These are phyloP conservation scores for Nothopassalora personata DNA, from an alignment of 2,329 filamentous ascomycete species.

Conservation along the genomic window DNA sequence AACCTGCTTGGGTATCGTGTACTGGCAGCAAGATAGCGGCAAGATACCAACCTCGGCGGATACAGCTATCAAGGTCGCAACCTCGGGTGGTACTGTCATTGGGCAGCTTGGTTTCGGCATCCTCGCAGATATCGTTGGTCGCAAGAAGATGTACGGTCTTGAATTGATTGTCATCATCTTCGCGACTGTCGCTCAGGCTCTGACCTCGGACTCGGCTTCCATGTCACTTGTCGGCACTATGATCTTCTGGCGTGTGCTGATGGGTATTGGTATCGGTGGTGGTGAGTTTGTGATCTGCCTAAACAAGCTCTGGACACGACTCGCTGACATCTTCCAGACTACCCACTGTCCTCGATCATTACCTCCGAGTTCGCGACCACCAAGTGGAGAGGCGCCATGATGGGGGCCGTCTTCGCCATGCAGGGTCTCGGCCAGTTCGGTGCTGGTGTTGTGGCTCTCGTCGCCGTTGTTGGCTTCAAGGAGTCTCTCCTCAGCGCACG, in stretches of 20 bases:
- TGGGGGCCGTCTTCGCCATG: conserved; percentile 82
- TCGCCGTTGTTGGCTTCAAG: conserved; percentile 44
- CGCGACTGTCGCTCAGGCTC: conserved; percentile 66
- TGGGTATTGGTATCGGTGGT: conserved; percentile 74
- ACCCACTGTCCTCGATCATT: conserved; percentile 76
- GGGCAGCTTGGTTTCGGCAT: conserved; percentile 77
- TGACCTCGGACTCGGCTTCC: conserved; percentile 58
- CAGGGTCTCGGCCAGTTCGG: conserved; percentile 76
- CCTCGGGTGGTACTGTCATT: conserved; percentile 75
- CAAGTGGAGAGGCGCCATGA: conserved; percentile 81
- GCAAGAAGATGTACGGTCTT: conserved; percentile 79
- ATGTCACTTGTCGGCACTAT: conserved; percentile 60
- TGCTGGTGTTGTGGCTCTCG: conserved; percentile 70
- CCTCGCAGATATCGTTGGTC: conserved; percentile 70
- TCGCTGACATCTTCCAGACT: conserved; percentile 46
- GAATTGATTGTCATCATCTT: conserved; percentile 78
- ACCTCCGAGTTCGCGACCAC: conserved; percentile 84
- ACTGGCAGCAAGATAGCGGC: conserved; percentile 47
- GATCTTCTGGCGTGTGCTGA: conserved; percentile 76
- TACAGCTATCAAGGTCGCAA: conserved; percentile 79
- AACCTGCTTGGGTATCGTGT: conserved; percentile 73
- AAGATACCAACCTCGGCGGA: conserved; percentile 49
- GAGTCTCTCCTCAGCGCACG: conserved; percentile 27
- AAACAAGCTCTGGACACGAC: neutral
- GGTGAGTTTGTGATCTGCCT: conserved; percentile 14